These are phyloP conservation scores for Sclerotinia spermophila DNA, from an alignment of 2,329 filamentous ascomycete genomes.

Conservation along the genomic window DNA sequence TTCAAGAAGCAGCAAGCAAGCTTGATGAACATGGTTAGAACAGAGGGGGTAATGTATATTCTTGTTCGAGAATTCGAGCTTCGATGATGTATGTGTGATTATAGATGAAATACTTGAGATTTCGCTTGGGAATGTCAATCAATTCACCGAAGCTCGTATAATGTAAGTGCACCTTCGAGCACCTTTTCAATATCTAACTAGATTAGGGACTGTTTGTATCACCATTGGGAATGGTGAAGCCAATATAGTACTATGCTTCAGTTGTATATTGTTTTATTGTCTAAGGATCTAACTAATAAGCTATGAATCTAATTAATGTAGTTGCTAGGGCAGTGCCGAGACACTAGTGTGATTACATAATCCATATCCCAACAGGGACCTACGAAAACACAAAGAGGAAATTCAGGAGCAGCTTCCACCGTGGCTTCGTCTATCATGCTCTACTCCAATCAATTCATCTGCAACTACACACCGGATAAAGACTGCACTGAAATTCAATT, in stretches of 20 bases:
- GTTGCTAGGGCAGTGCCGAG: no score
- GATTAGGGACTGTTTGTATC: no score
- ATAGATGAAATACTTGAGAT: conserved; percentile 58
- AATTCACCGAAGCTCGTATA: conserved; percentile 3
- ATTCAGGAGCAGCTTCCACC: conserved; percentile 39
- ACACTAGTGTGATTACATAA: no score
- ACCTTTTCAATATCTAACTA: conserved; percentile 32
- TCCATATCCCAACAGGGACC: no score
- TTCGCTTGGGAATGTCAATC: conserved; percentile 37
- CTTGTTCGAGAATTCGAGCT: conserved; percentile 46
- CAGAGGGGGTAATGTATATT: conserved; percentile 41
- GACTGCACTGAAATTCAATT: conserved; percentile 30
- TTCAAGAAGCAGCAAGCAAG: conserved; percentile 39
- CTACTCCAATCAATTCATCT: conserved; percentile 45
- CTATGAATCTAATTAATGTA: no score
- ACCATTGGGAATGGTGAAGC: no score
- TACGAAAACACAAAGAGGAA: conserved; percentile 40
- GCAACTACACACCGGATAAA: conserved; percentile 37
- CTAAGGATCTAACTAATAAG: no score
- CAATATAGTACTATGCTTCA: no score
- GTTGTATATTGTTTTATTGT: no score
- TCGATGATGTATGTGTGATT: conserved; percentile 46
- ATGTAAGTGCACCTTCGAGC: conserved; percentile 2
- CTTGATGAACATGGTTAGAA: conserved; percentile 54
- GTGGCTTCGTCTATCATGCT: conserved; percentile 34